Conservation (phyloP, 345 rosid genomes). For the Rhodamnia argentea region DNA sequence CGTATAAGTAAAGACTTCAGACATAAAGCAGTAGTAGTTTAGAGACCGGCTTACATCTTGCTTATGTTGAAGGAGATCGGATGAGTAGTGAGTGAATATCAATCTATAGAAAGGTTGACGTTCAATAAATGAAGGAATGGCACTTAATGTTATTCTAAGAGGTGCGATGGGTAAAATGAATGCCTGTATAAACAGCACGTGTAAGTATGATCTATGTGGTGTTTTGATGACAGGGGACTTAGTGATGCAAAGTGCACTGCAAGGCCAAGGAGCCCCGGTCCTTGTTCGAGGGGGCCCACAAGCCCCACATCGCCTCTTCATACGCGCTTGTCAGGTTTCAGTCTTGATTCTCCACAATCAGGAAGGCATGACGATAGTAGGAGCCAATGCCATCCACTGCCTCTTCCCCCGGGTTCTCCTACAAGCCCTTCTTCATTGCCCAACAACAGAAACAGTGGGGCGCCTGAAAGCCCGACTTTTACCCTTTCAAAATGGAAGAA, state of each 20-base stretch:
- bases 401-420: conserved; percentile 92
- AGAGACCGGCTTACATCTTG: not conserved
- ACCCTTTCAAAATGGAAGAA: conserved; percentile 66
- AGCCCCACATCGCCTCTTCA: conserved; percentile 82
- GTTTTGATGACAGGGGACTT: conserved; percentile 32
- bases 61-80: not conserved
- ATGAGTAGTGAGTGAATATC: not conserved
- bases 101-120: not conserved
- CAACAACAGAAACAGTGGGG: conserved; percentile 27
- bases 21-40: not conserved
- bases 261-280: conserved; percentile 43
- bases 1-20: not conserved
- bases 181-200: not conserved
- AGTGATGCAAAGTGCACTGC: conserved; percentile 27
- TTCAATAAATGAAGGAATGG: not conserved
- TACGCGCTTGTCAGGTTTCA: conserved; percentile 33
- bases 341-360: conserved; percentile 44
- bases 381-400: conserved; percentile 68
- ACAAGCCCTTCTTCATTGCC: conserved; percentile 58
- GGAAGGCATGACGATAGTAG: conserved; percentile 55
- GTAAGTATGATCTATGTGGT: conserved; percentile 6
- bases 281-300: conserved; percentile 43
- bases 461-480: conserved; percentile 17
- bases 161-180: not conserved
- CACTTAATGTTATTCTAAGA: not conserved